Base-by-base conservation (phyloP, 257 asterid species). In the Lithospermum erythrorhizon region DNA sequence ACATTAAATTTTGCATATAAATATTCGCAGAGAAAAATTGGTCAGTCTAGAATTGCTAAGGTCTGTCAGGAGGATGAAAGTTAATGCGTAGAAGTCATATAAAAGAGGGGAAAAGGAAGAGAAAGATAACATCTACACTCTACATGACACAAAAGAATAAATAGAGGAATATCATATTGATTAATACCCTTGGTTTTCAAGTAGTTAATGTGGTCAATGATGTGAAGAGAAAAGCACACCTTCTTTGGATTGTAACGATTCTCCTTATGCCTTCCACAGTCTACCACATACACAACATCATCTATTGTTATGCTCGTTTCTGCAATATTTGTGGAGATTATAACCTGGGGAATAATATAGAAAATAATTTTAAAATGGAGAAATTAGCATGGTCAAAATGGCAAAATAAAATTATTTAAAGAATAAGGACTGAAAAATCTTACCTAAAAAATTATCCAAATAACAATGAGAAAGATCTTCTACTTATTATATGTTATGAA, bases 281-380 rank as follows among this genome's bases (percentile, higher is more conserved):
- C 98, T 25, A 91, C 84, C 79, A 91, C 98, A 82, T 88, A 88
- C 53, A 91, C 94, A 67, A 88, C 82, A 58, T 88, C 98, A 71
- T 90, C 98, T 71, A 90, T 88, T 58, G 98, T 90, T 76, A 90
- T 86, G 81, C 98, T 91, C 65, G 98, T 88, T 78, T 91, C 98
- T 54, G 98, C 98, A 76, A 91, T 88, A 81, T 91, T 91, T 63
- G 98, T 88, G 58, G 96, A 95, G 49, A 86, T 73, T 70, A 91
- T 88, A 73, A 91, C 96, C 98, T 91, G 85, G 53, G 61, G 71
- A 17, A 30, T 20, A 21, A 56, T 65, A 58, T 23, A 72, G 52
- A 54, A 62, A 41, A 53, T 21, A 56, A 13, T 19, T 9, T 56
- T 18, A 56, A 56, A 27, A 9, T 13, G 5, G 1, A 56, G 18